Evolutionary conservation across 495 filamentous ascomycete genomes (phyloP), one percentile per base, ranked within the genome.

Genomic region (Penicillium pancosmium): DNA sequence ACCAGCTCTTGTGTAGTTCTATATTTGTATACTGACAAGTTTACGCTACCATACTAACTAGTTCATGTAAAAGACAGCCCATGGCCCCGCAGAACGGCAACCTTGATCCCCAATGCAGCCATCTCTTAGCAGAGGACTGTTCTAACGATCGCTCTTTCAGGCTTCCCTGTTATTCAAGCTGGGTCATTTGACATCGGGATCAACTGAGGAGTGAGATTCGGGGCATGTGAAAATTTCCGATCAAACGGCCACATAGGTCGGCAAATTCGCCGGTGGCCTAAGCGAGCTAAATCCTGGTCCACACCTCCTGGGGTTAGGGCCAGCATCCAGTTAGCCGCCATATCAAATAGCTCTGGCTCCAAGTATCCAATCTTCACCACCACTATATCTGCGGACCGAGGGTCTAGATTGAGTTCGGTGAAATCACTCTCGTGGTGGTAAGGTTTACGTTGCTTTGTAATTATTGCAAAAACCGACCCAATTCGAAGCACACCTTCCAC

Each of bases 291-390:
- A 58, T 84, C 76, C 61, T 85, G 82, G 56, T 85, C 81, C 41
- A 85, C 81, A 33, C 81, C 82, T 2, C 82, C 82, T 5, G 80
- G 80, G 1, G 81, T 84, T 12, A 85, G 69, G 9, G 66, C 81
- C 0, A 83, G 74, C 76, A 81, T 81, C 82, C 82, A 85, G 52
- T 80, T 80, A 11, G 69, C 65, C 0, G 82, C 81, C 80, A 84
- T 84, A 41, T 74, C 73, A 51, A 80, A 84, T 1, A 86, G 61
- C 40, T 86, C 80, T 15, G 83, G 83, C 61, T 86, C 82, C 11
- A 86, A 62, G 57, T 85, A 86, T 18, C 83, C 82, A 50, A 86
- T 86, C 68, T 86, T 86, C 6, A 85, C 81, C 16, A 86, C 75
- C 12, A 86, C 80, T 15, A 86, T 77, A 56, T 82, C 79, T 10